A percentile compares a stretch with the other conserved stretches of the same genome.
Evolutionary conservation across 345 rosid species (phyloP).

Genomic region (Pistacia integerrima): DNA sequence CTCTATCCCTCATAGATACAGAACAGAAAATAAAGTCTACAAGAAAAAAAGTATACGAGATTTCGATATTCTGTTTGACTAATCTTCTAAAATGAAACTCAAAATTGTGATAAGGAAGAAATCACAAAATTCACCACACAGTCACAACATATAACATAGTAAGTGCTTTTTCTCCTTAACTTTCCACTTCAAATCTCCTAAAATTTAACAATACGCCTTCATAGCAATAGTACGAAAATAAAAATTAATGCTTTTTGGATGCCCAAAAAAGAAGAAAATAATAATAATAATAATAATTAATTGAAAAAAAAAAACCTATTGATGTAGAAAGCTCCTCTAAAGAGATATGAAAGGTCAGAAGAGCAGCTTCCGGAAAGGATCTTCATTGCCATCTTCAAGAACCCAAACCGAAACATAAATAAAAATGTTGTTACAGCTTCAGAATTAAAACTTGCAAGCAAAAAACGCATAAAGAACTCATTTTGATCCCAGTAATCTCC

Average conservation of each 20-base stretch:
- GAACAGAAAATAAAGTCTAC: not conserved
- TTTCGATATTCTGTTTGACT: not conserved
- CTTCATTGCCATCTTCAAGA: not conserved
- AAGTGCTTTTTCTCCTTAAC: too few species aligned
- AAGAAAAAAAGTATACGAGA: not conserved
- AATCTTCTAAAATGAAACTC: too few species aligned
- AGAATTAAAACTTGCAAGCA: too few species aligned
- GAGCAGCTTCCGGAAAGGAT: not conserved
- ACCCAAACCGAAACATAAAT: not conserved
- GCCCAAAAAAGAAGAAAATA: not conserved
- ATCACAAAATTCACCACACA: too few species aligned
- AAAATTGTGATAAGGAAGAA: too few species aligned
- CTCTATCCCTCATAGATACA: not conserved
- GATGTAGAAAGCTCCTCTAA: not conserved
- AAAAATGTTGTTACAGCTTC: too few species aligned
- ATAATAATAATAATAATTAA: not conserved
- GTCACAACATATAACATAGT: too few species aligned
- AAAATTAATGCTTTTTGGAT: not conserved
- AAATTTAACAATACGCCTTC: too few species aligned
- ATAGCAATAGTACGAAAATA: too few species aligned
- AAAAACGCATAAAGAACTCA: too few species aligned
- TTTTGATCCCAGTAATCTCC: too few species aligned
- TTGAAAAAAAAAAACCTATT: not conserved
- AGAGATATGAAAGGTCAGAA: not conserved
- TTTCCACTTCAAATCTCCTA: too few species aligned